Base-by-base conservation (phyloP, 495 filamentous ascomycete genomes). In the Tuber magnatum region DNA sequence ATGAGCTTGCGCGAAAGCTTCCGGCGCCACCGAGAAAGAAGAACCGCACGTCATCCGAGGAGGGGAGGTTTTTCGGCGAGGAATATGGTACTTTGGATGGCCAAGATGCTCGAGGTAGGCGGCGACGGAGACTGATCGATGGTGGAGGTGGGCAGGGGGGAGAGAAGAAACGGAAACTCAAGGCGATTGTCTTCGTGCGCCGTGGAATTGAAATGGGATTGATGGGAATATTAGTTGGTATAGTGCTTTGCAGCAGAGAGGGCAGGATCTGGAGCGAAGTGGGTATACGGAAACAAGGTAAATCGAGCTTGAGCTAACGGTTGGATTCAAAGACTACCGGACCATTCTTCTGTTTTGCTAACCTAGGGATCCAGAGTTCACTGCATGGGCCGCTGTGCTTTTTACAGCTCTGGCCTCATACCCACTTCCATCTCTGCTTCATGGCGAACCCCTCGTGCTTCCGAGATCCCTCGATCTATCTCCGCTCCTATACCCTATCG, bases 401-500 rank as follows among this genome's bases (percentile, higher is more conserved):
- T 24, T 38, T 24, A 75, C 70, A 6, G 70, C 77, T 35, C 51
- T 82, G 38, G 40, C 75, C 24, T 65, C 77, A 51, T 76, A 81
- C 70, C 81, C 81, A 22, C 69, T 82, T 18, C 72, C 71, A 51
- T 78, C 82, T 14, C 68, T 82, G n/a, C 65, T 80, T 20, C 69
- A 74, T 24, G 73, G 74, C 41, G 22, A 68, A 40, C 71, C 65
- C 44, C 46, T 83, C 20, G 75, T 77, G 44, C 80, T 76, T 43
- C 78, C 81, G n/a, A 74, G 71, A 32, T 82, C 87, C 40, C 97
- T 98, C 83, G 95, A 99, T 81, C 95, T 93, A 3, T 95, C 95
- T 24, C 93, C 95, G 9, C 85, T 98, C 14, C 85, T 99, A 32
- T 99, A 98, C 80, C 96, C 95, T 3, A 85, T 90, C 1, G 77